Percentiles rank a stretch among this genome's conserved stretches.
Evolutionary conservation across 352 stramenopile species (phyloP).

Genomic region (Globisporangium paddicum): DNA sequence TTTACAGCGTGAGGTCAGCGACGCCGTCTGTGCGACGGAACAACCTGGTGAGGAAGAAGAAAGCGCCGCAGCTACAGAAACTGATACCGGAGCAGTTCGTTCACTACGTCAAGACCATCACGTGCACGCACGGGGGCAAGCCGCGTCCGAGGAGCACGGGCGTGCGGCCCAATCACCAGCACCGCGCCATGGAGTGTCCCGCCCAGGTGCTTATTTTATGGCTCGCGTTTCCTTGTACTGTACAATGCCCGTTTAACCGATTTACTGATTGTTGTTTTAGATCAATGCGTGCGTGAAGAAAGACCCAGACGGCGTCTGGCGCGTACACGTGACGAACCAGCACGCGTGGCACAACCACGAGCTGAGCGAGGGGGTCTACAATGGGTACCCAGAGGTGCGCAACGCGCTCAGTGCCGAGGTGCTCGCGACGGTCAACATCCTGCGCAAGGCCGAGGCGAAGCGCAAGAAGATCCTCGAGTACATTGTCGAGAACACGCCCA

Average conservation of each 20-base stretch:
- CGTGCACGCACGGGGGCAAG: slow-evolving; percentile 29
- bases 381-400: slow-evolving; percentile 26
- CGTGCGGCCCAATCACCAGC: slow-evolving; percentile 19
- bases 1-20: slow-evolving; percentile 27
- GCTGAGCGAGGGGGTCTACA: slow-evolving; percentile 22
- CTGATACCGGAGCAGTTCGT: slow-evolving; percentile 24
- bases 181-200: slow-evolving; percentile 27
- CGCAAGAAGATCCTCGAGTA: slow-evolving; percentile 33
- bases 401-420: slow-evolving; percentile 25
- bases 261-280: neutral
- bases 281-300: slow-evolving; percentile 39
- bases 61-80: neutral
- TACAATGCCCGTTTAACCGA: neutral
- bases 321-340: slow-evolving; percentile 30
- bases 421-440: slow-evolving; percentile 22
- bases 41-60: slow-evolving; percentile 18
- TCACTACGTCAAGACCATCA: slow-evolving; percentile 33
- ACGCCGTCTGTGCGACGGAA: slow-evolving; percentile 24
- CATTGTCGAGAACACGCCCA: slow-evolving; percentile 24
- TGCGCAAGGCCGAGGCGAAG: slow-evolving; percentile 23
- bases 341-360: slow-evolving; percentile 34
- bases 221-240: neutral
- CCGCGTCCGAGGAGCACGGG: slow-evolving; percentile 20
- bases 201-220: slow-evolving; percentile 16
- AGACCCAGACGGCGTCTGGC: slow-evolving; percentile 15